Conservation (phyloP, 2,329 filamentous ascomycete genomes). For the Cladosporium sp. region DNA sequence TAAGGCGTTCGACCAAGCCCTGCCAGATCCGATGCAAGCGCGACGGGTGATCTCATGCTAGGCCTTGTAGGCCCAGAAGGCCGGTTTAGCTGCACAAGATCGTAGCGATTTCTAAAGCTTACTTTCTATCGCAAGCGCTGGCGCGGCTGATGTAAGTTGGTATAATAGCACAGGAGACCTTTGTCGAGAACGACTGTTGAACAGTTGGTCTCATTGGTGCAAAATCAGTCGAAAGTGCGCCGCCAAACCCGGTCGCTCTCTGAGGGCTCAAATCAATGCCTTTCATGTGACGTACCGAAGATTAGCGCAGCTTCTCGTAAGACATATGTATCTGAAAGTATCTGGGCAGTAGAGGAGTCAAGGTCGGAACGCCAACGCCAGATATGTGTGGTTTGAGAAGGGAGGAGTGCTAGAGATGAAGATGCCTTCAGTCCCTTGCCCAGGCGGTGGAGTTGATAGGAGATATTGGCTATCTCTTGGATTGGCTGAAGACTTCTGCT, state of each 20-base stretch:
- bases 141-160: constrained; percentile 12
- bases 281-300: constrained; percentile 16
- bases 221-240: constrained; percentile 8
- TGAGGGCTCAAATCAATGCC: constrained; percentile 15
- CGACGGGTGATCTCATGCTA: constrained; percentile 48
- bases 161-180: constrained; percentile 20
- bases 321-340: constrained; percentile 18
- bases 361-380: no score
- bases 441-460: no score
- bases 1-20: constrained; percentile 31
- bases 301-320: constrained; percentile 2
- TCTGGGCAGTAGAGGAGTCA: no score
- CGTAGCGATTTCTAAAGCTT: constrained; percentile 30
- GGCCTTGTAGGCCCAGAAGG: constrained; percentile 33
- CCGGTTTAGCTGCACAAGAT: constrained; percentile 19
- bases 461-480: no score
- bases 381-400: no score
- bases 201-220: constrained; percentile 13
- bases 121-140: constrained; percentile 13
- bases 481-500: no score
- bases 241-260: constrained; percentile 13
- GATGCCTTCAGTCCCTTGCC: no score
- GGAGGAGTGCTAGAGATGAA: no score
- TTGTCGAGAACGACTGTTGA: constrained; percentile 14
- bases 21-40: constrained; percentile 44